phyloP scores from a whole-genome alignment of 441 rosid species.

The Theobroma grandiflorum region DNA sequence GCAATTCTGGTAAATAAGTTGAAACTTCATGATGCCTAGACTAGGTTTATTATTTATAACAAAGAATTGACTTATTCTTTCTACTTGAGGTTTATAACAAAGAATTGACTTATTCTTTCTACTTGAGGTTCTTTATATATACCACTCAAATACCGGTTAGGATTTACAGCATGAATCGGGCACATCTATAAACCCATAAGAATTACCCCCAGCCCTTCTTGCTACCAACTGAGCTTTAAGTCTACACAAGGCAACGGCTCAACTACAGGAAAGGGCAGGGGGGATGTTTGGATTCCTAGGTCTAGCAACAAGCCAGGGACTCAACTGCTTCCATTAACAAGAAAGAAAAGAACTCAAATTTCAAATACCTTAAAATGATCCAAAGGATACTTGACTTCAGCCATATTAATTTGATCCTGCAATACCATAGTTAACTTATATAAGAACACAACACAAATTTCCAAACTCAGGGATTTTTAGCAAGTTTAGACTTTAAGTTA shows the following conservation, averaged over 20 bases:
- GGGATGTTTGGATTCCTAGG: not conserved
- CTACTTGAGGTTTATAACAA: not conserved
- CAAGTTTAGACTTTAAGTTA: not conserved
- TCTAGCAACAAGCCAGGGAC: not conserved
- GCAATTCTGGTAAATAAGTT: not conserved
- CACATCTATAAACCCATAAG: conserved; percentile 10
- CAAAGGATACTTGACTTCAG: conserved; percentile 86
- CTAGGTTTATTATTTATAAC: not conserved
- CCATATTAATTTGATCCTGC: conserved; percentile 93
- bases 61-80: not conserved
- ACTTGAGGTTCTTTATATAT: not conserved
- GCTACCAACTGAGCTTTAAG: not conserved
- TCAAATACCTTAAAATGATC: conserved; percentile 82
- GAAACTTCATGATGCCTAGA: not conserved
- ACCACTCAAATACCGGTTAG: not conserved
- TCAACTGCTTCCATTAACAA: conserved; percentile 8
- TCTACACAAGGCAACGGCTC: not conserved
- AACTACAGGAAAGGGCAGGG: conserved; percentile 5
- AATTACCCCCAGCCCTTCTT: not conserved
- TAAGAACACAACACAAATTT: conserved; percentile 13
- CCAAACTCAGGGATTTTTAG: not conserved
- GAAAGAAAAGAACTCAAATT: conserved; percentile 3
- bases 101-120: not conserved
- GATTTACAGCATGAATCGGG: not conserved
- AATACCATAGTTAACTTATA: conserved; percentile 30